These are phyloP conservation scores for Carex myosuroides DNA, from an alignment of 176 grass and related monocot species.

Conservation along the genomic window DNA sequence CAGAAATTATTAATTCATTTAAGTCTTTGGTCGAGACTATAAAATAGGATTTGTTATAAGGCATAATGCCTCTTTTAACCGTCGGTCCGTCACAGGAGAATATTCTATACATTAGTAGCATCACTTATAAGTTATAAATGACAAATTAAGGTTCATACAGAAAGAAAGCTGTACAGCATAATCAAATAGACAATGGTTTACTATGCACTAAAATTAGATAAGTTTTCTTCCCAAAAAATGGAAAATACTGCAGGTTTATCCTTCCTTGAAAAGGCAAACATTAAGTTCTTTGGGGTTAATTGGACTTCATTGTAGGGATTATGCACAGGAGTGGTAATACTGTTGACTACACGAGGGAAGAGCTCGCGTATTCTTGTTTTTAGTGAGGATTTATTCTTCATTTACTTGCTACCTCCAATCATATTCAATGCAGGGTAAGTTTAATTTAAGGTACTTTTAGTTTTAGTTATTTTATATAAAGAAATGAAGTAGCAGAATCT, in stretches of 20 bases:
- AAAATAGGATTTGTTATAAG: neutral
- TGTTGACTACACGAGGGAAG: constrained; percentile 38
- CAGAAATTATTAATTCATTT: neutral
- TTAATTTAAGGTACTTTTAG: neutral
- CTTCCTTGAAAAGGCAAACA: neutral
- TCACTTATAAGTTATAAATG: neutral
- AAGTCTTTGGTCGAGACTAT: neutral
- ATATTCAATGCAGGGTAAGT: constrained; percentile 97
- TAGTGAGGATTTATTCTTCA: constrained; percentile 88
- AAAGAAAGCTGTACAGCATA: neutral
- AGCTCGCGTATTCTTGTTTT: constrained; percentile 73
- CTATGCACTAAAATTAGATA: neutral
- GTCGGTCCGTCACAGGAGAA: neutral
- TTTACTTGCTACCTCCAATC: constrained; percentile 92
- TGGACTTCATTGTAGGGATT: constrained; percentile 44
- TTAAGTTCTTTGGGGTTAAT: neutral
- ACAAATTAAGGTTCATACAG: neutral
- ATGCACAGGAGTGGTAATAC: constrained; percentile 63
- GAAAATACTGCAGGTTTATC: neutral
- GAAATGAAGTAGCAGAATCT: neutral
- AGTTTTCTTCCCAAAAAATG: neutral
- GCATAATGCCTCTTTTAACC: neutral
- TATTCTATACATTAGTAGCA: neutral
- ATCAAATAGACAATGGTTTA: neutral
- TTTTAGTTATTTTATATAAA: constrained; percentile 16